A percentile compares a stretch with the other conserved stretches of the same genome.
phyloP scores from a whole-genome alignment of 805 yeast genomes.

The Brettanomyces anomalus region DNA sequence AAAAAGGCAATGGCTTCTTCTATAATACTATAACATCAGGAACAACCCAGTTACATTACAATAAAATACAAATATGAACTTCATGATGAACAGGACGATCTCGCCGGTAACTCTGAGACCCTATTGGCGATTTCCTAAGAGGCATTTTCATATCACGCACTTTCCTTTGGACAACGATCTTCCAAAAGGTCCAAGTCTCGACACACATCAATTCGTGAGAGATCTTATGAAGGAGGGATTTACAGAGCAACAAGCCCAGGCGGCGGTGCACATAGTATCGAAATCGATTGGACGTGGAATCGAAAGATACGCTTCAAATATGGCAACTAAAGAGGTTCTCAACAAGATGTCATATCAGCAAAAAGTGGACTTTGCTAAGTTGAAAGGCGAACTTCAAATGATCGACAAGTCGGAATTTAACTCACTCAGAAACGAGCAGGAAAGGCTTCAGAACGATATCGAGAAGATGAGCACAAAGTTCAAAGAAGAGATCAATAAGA shows the following conservation, averaged over 20 bases:
- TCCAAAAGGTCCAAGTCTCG: slow-evolving; percentile 37
- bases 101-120: too few species aligned
- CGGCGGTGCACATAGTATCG: slow-evolving; percentile 65
- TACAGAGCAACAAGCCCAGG: slow-evolving; percentile 64
- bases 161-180: neutral
- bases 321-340: slow-evolving; percentile 80
- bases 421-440: slow-evolving; percentile 78
- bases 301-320: slow-evolving; percentile 58
- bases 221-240: slow-evolving; percentile 53
- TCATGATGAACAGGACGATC: too few species aligned
- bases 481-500: slow-evolving; percentile 85
- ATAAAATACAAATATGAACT: too few species aligned
- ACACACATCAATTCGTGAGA: slow-evolving; percentile 67
- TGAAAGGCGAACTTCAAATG: slow-evolving; percentile 84
- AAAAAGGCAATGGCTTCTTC: too few species aligned
- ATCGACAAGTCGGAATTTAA: slow-evolving; percentile 83
- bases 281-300: slow-evolving; percentile 77
- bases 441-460: slow-evolving; percentile 70
- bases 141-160: too few species aligned
- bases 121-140: slow-evolving; percentile 1
- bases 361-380: slow-evolving; percentile 91
- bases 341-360: slow-evolving; percentile 88
- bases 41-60: too few species aligned
- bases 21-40: too few species aligned
- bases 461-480: slow-evolving; percentile 79